Base-by-base conservation (phyloP, 2,329 filamentous ascomycete species). In the Simplicillium aogashimaense region DNA sequence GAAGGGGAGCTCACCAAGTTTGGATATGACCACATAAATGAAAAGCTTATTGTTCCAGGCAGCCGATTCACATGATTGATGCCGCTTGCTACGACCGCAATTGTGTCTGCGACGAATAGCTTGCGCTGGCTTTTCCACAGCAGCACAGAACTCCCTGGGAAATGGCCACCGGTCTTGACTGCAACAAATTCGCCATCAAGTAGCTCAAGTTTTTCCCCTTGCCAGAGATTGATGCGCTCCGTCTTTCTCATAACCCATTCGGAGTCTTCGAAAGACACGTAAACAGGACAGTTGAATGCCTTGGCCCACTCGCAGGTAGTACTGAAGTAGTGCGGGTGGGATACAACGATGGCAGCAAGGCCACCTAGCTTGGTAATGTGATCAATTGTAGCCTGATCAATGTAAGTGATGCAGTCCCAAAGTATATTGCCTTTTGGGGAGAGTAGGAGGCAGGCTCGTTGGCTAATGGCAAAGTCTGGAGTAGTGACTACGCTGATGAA, bases 251-350 rank as follows among this genome's bases (percentile, higher is more conserved):
- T 9, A 9, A 25, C 20, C 86, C 86, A 92, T 46, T 63, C 51
- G 39, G 60, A 58, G 57, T 94, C 86, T 43, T 83, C 80, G 6
- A 58, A 57, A 0, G 80, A 68, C 1, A 86, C 53, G 51, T 84
- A 89, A 1, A 92, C 76, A 0, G 78, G 78, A 50, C 84, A 88
- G 3, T 60, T 48, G 49, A 92, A 90, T 0, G 70, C 68, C 35
- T 65, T 55, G 0, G 82, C 80, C 86, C 86, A 94, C 47, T 82
- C 75, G 1, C 83, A 58, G 56, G 86, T 81, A 3, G 84, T 83
- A 11, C 78, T 78, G 61, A 85, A 92, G 61, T 85, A 94, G 56
- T 94, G 86, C 40, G 86, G 86, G 59, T 94, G 84, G 11, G 73
- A 79, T 45, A 89, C 86, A 47, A 78, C 78, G 35, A 92, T 88